phyloP scores from a whole-genome alignment of 768 basidiomycete genomes.

The Termitomyces heimii region DNA sequence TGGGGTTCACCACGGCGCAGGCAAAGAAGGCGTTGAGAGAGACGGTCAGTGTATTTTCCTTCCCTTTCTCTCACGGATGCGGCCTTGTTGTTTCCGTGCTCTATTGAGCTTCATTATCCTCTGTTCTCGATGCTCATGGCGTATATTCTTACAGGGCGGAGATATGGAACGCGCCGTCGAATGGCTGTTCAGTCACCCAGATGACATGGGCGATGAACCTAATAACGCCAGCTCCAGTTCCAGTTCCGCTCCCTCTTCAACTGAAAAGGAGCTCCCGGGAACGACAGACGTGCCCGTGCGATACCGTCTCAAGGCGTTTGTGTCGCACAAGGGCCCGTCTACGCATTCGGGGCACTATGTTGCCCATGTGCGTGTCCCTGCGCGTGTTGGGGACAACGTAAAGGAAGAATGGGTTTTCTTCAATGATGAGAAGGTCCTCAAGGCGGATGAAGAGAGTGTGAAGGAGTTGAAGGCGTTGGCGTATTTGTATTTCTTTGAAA shows the following conservation, averaged over 20 bases:
- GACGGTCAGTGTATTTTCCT: conserved; percentile 50
- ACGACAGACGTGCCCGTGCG: conserved; percentile 28
- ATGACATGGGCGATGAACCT: conserved; percentile 66
- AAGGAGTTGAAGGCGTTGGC: conserved; percentile 76
- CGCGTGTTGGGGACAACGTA: not conserved
- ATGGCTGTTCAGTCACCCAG: conserved; percentile 94
- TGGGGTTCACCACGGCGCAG: conserved; percentile 87
- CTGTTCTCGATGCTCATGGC: not conserved
- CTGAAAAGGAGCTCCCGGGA: conserved; percentile 8
- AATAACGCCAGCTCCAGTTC: conserved; percentile 11
- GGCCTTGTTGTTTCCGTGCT: not conserved
- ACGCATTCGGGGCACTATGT: conserved; percentile 96
- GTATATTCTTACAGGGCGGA: conserved; percentile 42
- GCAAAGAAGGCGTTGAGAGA: conserved; percentile 83
- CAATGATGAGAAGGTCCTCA: conserved; percentile 95
- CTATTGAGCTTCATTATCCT: not conserved
- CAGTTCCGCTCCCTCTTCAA: conserved; percentile 17
- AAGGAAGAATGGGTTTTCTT: conserved; percentile 81
- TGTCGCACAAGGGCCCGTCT: conserved; percentile 95
- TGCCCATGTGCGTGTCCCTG: conserved; percentile 54
- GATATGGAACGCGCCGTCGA: conserved; percentile 86
- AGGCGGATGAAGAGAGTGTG: conserved; percentile 80
- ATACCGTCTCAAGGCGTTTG: conserved; percentile 86
- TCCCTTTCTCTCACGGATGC: not conserved
- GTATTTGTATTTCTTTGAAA: conserved; percentile 93